These are phyloP conservation scores for Fusarium musae DNA, from an alignment of 2,329 filamentous ascomycete genomes.

Conservation along the genomic window DNA sequence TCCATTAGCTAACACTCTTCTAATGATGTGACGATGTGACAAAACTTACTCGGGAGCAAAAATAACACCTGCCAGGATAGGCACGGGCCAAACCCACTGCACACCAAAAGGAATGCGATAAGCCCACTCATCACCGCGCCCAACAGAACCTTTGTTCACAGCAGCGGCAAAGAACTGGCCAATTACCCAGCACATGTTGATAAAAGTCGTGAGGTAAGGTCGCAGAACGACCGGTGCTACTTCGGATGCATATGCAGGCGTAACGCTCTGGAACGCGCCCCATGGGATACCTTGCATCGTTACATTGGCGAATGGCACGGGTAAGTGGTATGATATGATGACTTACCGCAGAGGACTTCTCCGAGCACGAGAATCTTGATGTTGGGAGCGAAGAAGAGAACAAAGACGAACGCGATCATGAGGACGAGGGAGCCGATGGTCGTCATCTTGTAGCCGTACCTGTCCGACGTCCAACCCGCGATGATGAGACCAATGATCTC, in stretches of 20 bases:
- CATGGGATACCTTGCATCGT: constrained; percentile 59
- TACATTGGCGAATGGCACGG: constrained; percentile 14
- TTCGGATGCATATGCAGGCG: constrained; percentile 65
- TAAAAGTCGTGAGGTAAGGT: constrained; percentile 64
- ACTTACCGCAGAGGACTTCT: constrained; percentile 56
- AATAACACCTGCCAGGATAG: constrained; percentile 55
- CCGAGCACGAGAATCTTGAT: constrained; percentile 59
- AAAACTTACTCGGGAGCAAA: constrained; percentile 59
- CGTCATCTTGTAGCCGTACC: constrained; percentile 61
- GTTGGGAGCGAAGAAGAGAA: constrained; percentile 63
- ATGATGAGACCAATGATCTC: constrained; percentile 66
- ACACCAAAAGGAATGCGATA: constrained; percentile 63
- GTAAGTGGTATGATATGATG: background rate
- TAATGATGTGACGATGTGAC: background rate
- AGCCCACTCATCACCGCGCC: constrained; percentile 56
- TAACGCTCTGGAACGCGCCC: constrained; percentile 63
- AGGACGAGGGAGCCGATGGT: constrained; percentile 58
- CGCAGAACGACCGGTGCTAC: constrained; percentile 60
- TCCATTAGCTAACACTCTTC: background rate
- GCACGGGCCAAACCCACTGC: constrained; percentile 64
- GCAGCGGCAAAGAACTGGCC: constrained; percentile 63
- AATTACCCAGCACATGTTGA: constrained; percentile 68
- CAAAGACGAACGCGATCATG: constrained; percentile 63
- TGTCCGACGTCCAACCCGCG: constrained; percentile 63
- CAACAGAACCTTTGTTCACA: constrained; percentile 57